Base-by-base conservation (phyloP, 345 rosid genomes). In the Viola odorata region DNA sequence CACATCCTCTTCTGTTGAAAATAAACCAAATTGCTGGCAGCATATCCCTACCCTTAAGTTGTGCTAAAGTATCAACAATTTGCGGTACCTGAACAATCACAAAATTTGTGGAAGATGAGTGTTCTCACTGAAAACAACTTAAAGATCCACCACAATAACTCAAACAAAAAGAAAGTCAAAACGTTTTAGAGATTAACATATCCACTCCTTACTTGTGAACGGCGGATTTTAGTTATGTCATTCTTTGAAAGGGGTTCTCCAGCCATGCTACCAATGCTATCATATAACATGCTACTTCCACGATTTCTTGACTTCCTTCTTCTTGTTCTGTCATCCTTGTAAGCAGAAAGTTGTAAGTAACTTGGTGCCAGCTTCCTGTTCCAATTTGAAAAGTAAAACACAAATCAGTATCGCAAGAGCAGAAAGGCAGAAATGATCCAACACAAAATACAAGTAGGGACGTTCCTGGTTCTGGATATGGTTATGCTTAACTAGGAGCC, bases 1-100 rank as follows among this genome's bases (percentile, higher is more conserved):
- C 99, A 69, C 97, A 90, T 73, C 96, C 97, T 86, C 87, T 82
- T 69, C 97, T 77, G 73, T 80, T 87, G 69, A 90, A 90, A 70
- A 94, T 90, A 75, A 90, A 94, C 99, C 99, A 94, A 68, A 94
- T 80, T 16, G 96, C 89, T 60, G 99, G 99, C 58, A 90, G 78
- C 97, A 90, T 88, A 70, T 88, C 81, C 73, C 81, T 86, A 60
- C 75, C 76, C 69, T 83, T 73, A 40, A 90, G 89, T 69, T 90
- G 97, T 73, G 75, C 70, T 62, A 90, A 76, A 17, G 91, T 89
- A 69, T 94, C 95, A 66, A 84, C 72, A 65, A 88, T 74, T 76
- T 75, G 96, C 73, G 97, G 97, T 54, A 90, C 90, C 99, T 94
- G 82, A 55, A 77, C 71, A 57, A 58, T 8, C 52, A 62, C 42